phyloP scores from a whole-genome alignment of 177 flowering plant species.

The Vitis hybrid region DNA sequence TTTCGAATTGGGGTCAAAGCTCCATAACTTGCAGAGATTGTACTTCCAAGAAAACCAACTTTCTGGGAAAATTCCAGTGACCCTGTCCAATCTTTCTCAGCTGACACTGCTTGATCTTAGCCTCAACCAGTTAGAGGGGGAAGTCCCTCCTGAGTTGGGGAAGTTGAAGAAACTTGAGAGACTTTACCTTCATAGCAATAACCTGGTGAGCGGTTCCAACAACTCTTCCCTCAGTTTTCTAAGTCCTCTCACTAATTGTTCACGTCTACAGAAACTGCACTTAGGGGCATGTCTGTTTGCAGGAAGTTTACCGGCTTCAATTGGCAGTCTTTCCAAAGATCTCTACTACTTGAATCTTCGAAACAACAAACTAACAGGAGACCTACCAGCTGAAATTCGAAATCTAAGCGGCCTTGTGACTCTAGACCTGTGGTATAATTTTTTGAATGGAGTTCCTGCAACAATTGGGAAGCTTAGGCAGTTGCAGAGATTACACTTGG shows the following conservation, averaged over 20 bases:
- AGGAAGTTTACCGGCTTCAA: slow-evolving; percentile 9
- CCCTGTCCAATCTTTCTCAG: slow-evolving; percentile 10
- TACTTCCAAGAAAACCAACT: neutral
- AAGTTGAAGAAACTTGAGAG: slow-evolving; percentile 1
- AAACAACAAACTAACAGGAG: neutral
- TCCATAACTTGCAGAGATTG: slow-evolving; percentile 14
- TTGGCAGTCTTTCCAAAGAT: slow-evolving; percentile 3
- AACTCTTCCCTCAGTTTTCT: slow-evolving; percentile 8
- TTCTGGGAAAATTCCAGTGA: slow-evolving; percentile 8
- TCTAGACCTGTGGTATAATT: neutral
- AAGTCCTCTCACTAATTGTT: slow-evolving; percentile 11
- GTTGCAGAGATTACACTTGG: slow-evolving; percentile 4
- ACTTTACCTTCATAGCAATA: slow-evolving; percentile 1
- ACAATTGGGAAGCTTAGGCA: neutral
- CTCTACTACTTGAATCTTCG: slow-evolving; percentile 3
- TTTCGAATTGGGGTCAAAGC: slow-evolving; percentile 4
- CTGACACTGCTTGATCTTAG: slow-evolving; percentile 6
- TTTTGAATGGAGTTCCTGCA: neutral
- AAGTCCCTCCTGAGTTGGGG: slow-evolving; percentile 5
- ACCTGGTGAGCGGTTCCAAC: neutral
- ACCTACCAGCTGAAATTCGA: slow-evolving; percentile 4
- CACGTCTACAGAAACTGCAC: slow-evolving; percentile 8
- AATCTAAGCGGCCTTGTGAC: slow-evolving; percentile 10
- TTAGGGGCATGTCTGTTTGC: slow-evolving; percentile 2
- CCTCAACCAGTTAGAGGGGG: slow-evolving; percentile 3